Percentiles rank a stretch among this genome's conserved stretches.
These are phyloP conservation scores for Saussurea involucrata DNA, from an alignment of 129 eudicot species.

Conservation along the genomic window DNA sequence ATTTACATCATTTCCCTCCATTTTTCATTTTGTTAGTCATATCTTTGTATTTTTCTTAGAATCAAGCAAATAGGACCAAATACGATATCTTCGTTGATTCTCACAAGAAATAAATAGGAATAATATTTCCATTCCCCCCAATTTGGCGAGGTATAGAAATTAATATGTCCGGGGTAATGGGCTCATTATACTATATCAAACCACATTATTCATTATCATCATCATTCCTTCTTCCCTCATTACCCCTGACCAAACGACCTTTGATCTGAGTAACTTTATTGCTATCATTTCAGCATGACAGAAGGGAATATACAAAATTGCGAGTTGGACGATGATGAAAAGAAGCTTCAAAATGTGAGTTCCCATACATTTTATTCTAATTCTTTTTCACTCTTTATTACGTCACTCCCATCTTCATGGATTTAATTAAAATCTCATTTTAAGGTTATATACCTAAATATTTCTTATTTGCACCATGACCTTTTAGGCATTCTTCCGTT, in stretches of 20 bases:
- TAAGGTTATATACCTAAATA: neutral
- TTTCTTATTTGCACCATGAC: neutral
- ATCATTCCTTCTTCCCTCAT: too few species aligned
- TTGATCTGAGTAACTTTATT: neutral
- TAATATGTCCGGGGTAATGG: too few species aligned
- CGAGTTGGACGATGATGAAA: conserved; percentile 30
- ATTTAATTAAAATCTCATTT: neutral
- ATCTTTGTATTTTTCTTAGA: too few species aligned
- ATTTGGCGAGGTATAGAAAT: neutral
- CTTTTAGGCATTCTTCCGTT: neutral
- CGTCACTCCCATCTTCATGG: neutral
- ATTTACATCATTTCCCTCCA: too few species aligned
- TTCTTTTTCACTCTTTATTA: neutral
- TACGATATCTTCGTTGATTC: neutral
- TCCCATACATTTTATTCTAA: neutral
- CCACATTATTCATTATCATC: too few species aligned
- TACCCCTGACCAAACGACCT: too few species aligned
- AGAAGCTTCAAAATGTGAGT: conserved; percentile 70
- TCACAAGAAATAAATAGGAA: too few species aligned
- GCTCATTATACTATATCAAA: too few species aligned
- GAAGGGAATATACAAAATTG: conserved; percentile 27
- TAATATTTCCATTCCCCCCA: too few species aligned
- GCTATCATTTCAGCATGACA: conserved; percentile 42
- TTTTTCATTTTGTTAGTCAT: neutral
- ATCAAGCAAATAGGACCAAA: neutral